Evolutionary conservation across 1,284 basidiomycete genomes (phyloP), one percentile per base, ranked within the genome.

Genomic region (Thelephora terrestris): DNA sequence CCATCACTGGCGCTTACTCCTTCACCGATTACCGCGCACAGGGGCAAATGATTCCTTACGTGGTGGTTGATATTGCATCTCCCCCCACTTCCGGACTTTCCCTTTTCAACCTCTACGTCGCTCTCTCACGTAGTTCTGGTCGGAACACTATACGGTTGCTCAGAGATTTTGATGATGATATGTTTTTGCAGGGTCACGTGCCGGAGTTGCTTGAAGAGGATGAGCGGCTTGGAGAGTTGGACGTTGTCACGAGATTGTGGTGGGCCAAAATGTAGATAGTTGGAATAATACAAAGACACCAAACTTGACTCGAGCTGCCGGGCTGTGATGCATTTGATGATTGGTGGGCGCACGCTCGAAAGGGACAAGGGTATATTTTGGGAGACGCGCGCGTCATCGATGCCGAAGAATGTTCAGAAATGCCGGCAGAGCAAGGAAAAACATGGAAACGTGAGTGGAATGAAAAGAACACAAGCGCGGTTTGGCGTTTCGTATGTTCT

Each of bases 21-120:
- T 68, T 67, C 54, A 67, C 64, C 0, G 60, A 67, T 44, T 66
- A 66, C 50, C 53, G 57, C 2, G 48, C 62, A 0, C 62, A 66
- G 54, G 64, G 63, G 1, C 62, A 65, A 49, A 67, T 62, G 0
- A 57, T 65, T 5, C 42, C 29, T 4, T 44, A 50, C 27, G 60
- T 66, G 4, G 48, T 66, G 5, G 57, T 67, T 1, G 62, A 66
- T 45, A 58, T 66, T 4, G 59, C 57, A 17, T 52, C 43, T 23
- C 64, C 60, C n/a, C 62, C 63, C n/a, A 47, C 52, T 7, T 58
- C 57, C 9, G 44, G 45, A 1, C 48, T 65, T 3, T 59, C 47
- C 2, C 50, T 61, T 2, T 63, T 62, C 53, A 68, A 65, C 45
- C 47, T 61, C 4, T 66, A 65, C 47, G 61, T 67, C 7, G 61